Base-by-base conservation (phyloP, 805 yeast genomes). In the Yarrowia sp. region DNA sequence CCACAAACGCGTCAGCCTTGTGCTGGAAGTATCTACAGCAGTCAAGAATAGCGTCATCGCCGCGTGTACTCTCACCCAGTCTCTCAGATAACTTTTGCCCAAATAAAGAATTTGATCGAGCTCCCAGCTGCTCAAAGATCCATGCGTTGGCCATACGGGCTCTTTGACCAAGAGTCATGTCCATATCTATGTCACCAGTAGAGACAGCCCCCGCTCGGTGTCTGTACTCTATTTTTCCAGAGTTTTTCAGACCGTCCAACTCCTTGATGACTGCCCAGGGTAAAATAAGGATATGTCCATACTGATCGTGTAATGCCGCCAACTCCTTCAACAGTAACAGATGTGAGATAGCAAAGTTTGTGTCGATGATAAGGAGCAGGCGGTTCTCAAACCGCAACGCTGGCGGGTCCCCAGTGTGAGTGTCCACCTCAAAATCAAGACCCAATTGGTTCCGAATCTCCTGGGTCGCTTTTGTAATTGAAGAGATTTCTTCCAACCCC, bases 1-100 rank as follows among this genome's bases (percentile, higher is more conserved):
- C 88, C 66, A 84, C 71, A 36, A 68, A 65, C 11, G 67, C 67
- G 6, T 79, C 73, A 4, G 73, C 63, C 33, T 73, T 69, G 14
- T 75, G 74, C 66, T 82, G 79, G 65, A 87, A 85, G 71, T 82
- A 91, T 26, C 88, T 70, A 69, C 96, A 88, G 72, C 97, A 91
- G 73, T 92, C 97, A 44, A 92, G 75, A 67, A 92, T 92, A 0
- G 96, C 82, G 70, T 92, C 96, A 74, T 92, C 98, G 66, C 89
- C 86, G 0, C 62, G 62, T 1, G 85, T 73, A 2, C 70, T 62
- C 9, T 72, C 71, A 65, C 86, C 84, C 0, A 87, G 51, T 26
- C 77, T 74, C 71, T 92, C 90, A 30, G 77, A 73, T 17, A 81
- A 46, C 67, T 80, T 83, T 73, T 92, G 97, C 0, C 90, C 96